phyloP scores from a whole-genome alignment of 139 green algal genomes.

The Zygnema circumcarinatum region DNA sequence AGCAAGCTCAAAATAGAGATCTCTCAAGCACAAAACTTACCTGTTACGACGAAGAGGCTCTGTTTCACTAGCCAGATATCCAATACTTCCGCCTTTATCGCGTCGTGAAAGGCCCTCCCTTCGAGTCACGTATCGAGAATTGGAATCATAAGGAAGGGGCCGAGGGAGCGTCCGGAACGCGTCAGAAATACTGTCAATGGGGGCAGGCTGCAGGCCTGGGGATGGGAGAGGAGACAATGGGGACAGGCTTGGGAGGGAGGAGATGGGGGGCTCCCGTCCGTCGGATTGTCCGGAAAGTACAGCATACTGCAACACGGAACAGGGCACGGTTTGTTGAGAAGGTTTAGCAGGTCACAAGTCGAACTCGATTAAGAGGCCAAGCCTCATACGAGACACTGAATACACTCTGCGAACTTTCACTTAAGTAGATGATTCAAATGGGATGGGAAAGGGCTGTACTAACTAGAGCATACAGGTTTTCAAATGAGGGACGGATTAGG shows the following conservation, averaged over 20 bases:
- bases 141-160: background rate
- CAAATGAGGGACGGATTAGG: too few relatives aligned
- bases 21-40: background rate
- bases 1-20: background rate
- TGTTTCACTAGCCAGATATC: slow-evolving; percentile 3
- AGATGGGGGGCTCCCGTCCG: background rate
- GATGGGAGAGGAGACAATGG: background rate
- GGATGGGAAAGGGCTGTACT: too few relatives aligned
- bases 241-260: slow-evolving; percentile 10
- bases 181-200: background rate
- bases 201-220: background rate
- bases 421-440: too few relatives aligned
- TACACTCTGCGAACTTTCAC: too few relatives aligned
- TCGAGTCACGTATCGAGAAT: background rate
- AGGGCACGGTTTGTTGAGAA: background rate
- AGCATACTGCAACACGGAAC: background rate
- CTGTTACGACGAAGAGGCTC: background rate
- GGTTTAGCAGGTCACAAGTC: background rate
- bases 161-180: background rate
- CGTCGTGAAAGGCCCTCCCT: slow-evolving; percentile 13
- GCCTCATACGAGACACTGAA: too few relatives aligned
- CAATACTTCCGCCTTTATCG: background rate
- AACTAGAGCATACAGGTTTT: too few relatives aligned
- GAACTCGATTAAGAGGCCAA: too few relatives aligned
- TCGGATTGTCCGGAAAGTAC: background rate